A percentile compares a stretch with the other conserved stretches of the same genome.
Evolutionary conservation across 139 green algal genomes (phyloP).

Genomic region (Coelastrella sp.): DNA sequence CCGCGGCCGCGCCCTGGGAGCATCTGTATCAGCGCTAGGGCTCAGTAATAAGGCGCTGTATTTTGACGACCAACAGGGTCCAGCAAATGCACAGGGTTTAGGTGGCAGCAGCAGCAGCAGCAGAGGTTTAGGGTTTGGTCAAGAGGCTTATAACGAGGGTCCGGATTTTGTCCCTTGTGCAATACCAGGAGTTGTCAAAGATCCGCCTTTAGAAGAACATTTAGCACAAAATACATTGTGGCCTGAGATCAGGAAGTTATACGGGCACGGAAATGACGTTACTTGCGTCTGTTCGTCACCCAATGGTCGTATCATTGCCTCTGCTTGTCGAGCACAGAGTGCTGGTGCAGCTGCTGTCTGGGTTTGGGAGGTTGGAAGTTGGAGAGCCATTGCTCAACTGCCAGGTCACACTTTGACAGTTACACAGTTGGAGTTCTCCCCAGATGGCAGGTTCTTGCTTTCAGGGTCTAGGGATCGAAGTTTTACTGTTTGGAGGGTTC

Average conservation of each 20-base stretch:
- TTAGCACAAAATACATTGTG: conserved; percentile 92
- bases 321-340: conserved; percentile 80
- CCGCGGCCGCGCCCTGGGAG: conserved; percentile 69
- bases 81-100: background rate
- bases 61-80: conserved; percentile 44
- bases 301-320: conserved; percentile 73
- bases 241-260: conserved; percentile 95
- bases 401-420: conserved; percentile 90
- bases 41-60: conserved; percentile 94
- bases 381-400: conserved; percentile 58
- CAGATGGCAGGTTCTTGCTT: conserved; percentile 67
- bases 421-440: conserved; percentile 91
- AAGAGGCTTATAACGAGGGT: conserved; percentile 72
- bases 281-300: conserved; percentile 76
- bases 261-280: conserved; percentile 96
- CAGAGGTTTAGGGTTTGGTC: conserved; percentile 10
- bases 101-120: background rate
- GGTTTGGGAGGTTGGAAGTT: conserved; percentile 55
- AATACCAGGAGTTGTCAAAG: conserved; percentile 62
- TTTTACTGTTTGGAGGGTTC: conserved; percentile 58
- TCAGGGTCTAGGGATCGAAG: conserved; percentile 77
- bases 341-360: conserved; percentile 64
- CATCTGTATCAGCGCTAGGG: conserved; percentile 86
- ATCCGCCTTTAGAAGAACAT: conserved; percentile 93
- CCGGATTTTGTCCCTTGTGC: conserved; percentile 84